phyloP scores from a whole-genome alignment of 2,329 filamentous ascomycete species.

The Fusarium gaditjirri region DNA sequence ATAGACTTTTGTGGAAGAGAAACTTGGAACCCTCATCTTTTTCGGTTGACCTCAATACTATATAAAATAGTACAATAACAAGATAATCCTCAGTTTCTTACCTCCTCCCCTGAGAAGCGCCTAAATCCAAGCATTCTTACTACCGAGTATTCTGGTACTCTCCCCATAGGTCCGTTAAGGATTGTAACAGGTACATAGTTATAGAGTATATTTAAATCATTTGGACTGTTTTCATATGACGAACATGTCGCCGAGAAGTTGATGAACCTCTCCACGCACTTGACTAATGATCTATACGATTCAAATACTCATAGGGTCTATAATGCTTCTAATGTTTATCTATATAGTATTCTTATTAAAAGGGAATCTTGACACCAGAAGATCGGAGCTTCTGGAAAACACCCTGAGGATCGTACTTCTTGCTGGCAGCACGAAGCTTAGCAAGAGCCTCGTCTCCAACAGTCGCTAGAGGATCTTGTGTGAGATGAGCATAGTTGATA shows the following conservation, averaged over 20 bases:
- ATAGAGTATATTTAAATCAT: neutral
- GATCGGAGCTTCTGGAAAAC: slow-evolving; percentile 51
- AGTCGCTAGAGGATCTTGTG: slow-evolving; percentile 51
- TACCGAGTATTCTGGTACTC: neutral
- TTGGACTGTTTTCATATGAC: neutral
- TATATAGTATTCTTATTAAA: neutral
- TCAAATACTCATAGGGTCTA: neutral
- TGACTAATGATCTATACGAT: too few relatives aligned
- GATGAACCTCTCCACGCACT: too few relatives aligned
- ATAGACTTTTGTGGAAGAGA: neutral
- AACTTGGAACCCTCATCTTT: neutral
- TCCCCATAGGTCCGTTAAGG: neutral
- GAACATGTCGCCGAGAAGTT: neutral
- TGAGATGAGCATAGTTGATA: slow-evolving; percentile 56
- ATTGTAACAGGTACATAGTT: neutral
- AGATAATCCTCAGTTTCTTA: neutral
- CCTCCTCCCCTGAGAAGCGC: neutral
- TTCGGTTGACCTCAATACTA: neutral
- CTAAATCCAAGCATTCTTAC: neutral
- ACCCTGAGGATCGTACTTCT: slow-evolving; percentile 52
- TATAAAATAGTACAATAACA: neutral
- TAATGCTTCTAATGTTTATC: neutral
- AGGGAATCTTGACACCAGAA: slow-evolving; percentile 49
- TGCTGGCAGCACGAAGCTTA: slow-evolving; percentile 46
- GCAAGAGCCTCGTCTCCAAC: slow-evolving; percentile 53